These are phyloP conservation scores for Curvularia lunata DNA, from an alignment of 2,329 filamentous ascomycete genomes.

Conservation along the genomic window DNA sequence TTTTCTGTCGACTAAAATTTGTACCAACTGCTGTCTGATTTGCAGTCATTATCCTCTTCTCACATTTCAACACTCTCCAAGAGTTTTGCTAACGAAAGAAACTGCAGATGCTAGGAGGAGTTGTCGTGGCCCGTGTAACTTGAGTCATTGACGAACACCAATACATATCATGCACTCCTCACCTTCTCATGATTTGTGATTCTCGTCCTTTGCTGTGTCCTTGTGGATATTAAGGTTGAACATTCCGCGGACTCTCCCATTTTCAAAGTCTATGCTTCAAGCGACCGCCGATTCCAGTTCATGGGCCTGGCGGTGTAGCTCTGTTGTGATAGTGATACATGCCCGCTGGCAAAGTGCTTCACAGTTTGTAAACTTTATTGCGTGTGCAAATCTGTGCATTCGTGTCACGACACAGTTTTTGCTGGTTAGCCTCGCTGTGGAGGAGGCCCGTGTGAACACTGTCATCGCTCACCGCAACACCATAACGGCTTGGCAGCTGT, in stretches of 20 bases:
- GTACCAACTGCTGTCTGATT: conserved; percentile 85
- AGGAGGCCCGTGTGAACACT: background rate
- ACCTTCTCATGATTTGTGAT: conserved; percentile 3
- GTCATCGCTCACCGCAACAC: conserved; percentile 14
- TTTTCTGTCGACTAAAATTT: conserved; percentile 71
- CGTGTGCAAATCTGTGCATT: conserved; percentile 10
- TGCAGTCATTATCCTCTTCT: conserved; percentile 7
- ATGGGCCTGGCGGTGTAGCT: conserved; percentile 8
- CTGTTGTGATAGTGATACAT: background rate
- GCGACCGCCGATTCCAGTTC: background rate
- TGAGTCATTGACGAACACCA: conserved; percentile 1
- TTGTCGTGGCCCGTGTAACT: background rate
- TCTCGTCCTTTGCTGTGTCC: background rate
- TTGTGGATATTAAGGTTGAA: background rate
- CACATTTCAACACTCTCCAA: background rate
- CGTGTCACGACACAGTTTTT: conserved; percentile 15
- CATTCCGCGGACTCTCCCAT: background rate
- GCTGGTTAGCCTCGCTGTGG: conserved; percentile 10
- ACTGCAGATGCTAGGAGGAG: background rate
- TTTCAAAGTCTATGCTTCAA: background rate
- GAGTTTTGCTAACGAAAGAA: conserved; percentile 15
- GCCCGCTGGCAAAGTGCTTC: background rate
- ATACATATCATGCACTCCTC: conserved; percentile 1
- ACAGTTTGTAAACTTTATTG: conserved; percentile 2
- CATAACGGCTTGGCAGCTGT: conserved; percentile 12